phyloP scores from a whole-genome alignment of 257 asterid species.

The Nicotiana tabacum region DNA sequence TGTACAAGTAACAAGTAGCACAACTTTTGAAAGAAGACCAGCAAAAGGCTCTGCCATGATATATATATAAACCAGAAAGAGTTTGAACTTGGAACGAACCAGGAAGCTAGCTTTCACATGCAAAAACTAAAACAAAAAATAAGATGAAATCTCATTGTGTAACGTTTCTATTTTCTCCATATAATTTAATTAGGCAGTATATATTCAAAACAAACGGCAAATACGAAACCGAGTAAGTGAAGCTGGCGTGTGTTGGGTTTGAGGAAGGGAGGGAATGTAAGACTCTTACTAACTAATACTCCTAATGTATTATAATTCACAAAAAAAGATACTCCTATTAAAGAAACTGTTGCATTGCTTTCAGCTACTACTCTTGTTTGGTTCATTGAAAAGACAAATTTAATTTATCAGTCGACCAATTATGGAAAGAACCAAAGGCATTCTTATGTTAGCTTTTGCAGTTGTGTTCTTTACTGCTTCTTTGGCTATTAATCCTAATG shows the following conservation, averaged over 20 bases:
- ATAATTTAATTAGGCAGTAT: not conserved
- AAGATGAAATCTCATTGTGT: too few relatives aligned
- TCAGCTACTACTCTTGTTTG: not conserved
- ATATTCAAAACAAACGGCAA: not conserved
- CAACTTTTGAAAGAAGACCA: not conserved
- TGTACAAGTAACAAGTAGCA: not conserved
- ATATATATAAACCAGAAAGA: not conserved
- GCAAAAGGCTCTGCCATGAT: not conserved
- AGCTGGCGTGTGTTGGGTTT: not conserved
- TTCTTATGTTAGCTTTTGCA: not conserved
- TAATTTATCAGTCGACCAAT: not conserved
- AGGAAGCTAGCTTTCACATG: not conserved
- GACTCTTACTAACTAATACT: too few relatives aligned
- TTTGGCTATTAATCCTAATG: not conserved
- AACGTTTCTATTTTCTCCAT: too few relatives aligned
- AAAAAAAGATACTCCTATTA: not conserved
- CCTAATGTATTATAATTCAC: not conserved
- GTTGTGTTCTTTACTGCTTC: not conserved
- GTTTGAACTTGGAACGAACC: not conserved
- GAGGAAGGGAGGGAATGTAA: too few relatives aligned
- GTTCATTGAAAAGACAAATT: not conserved
- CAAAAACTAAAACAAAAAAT: not conserved
- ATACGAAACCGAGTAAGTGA: not conserved
- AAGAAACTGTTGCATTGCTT: not conserved
- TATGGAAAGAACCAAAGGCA: not conserved